Conservation (phyloP, 352 stramenopile genomes). For the Plasmopara halstedii region DNA sequence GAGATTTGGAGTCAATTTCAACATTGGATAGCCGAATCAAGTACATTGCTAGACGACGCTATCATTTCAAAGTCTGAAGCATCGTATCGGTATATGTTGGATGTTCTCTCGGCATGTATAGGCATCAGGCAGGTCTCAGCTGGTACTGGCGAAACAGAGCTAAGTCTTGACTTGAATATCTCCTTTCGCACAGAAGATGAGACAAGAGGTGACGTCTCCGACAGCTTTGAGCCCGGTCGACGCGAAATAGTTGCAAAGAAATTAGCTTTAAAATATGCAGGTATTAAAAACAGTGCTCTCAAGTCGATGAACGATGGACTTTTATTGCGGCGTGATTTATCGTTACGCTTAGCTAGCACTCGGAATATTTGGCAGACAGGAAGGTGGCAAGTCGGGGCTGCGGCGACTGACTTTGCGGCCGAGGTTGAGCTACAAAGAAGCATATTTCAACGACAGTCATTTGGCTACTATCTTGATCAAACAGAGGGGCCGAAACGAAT, state of each 20-base stretch:
- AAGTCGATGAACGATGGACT: conserved; percentile 34
- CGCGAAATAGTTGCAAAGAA: conserved; percentile 29
- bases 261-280: conserved; percentile 32
- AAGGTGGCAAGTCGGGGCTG: conserved; percentile 17
- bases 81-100: conserved; percentile 44
- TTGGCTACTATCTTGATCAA: conserved; percentile 35
- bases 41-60: conserved; percentile 52
- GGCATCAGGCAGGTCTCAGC: conserved; percentile 18
- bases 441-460: conserved; percentile 35
- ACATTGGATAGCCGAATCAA: conserved; percentile 69
- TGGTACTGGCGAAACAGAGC: conserved; percentile 13
- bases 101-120: conserved; percentile 45
- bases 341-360: conserved; percentile 27
- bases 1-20: conserved; percentile 73
- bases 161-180: conserved; percentile 31
- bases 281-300: conserved; percentile 24
- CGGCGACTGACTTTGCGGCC: background rate
- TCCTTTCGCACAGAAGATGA: conserved; percentile 15
- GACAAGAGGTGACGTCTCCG: conserved; percentile 2
- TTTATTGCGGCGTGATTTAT: conserved; percentile 26
- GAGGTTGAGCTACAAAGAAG: conserved; percentile 15
- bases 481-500: conserved; percentile 50
- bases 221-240: conserved; percentile 6
- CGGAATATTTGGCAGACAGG: conserved; percentile 39
- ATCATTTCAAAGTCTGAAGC: conserved; percentile 56